A percentile compares a stretch with the other conserved stretches of the same genome.
Evolutionary conservation across 306 rosid species (phyloP).

Genomic region (Dalbergia cultrata): DNA sequence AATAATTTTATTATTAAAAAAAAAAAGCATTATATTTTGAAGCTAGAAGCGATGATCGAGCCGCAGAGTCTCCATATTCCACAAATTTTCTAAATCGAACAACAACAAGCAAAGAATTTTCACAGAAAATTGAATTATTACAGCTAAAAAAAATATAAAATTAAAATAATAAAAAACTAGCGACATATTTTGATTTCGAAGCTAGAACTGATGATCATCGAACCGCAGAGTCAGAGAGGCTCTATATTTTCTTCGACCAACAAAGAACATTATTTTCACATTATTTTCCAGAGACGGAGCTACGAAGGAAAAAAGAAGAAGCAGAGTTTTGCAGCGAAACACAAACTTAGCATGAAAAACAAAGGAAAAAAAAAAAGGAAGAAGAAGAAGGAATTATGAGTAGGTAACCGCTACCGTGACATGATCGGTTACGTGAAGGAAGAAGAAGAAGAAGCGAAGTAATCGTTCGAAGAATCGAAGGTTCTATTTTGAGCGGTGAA

Average conservation of each 20-base stretch:
- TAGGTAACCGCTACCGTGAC: conserved; percentile 29
- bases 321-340: not conserved
- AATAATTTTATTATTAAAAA: not conserved
- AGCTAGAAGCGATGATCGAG: not conserved
- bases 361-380: not conserved
- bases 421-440: conserved; percentile 36
- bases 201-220: conserved; percentile 1
- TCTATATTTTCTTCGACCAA: conserved; percentile 6
- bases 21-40: not conserved
- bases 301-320: not conserved
- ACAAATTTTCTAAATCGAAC: not conserved
- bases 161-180: not conserved
- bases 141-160: not conserved
- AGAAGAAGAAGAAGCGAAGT: conserved; percentile 15
- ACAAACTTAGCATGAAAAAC: not conserved
- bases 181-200: not conserved
- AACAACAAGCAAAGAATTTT: not conserved
- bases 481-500: not conserved
- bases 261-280: not conserved
- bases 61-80: conserved; percentile 8
- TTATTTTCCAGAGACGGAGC: not conserved
- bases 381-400: not conserved
- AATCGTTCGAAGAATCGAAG: not conserved
- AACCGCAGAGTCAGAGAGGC: conserved; percentile 4
- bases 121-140: not conserved